Evolutionary conservation across 129 eudicot species (phyloP), one percentile per base, ranked within the genome.

Genomic region (Flaveria ramosissima): DNA sequence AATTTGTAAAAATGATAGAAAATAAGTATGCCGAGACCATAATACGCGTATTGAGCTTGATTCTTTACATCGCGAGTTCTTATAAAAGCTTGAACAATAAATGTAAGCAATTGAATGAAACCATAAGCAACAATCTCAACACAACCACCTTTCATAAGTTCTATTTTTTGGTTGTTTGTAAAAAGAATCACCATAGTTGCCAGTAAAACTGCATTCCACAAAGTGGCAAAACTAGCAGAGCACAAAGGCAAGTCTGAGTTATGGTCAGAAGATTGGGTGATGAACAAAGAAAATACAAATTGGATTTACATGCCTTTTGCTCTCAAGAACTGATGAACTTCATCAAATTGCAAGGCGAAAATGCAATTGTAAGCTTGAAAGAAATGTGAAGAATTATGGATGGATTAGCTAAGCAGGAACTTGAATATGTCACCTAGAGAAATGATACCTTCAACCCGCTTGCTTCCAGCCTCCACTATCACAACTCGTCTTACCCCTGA

Each of bases 391-490:
- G 75, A 72, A 64, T 79, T 26, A 74, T 11, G 68, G 60, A 66
- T 57, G 78, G 74, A 51, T 80, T 85, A 90, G 77, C 93, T 88
- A 36, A 90, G 88, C 86, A 90, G 83, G 78, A 90, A 88, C 74
- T 79, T 74, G 83, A 90, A 88, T 76, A 90, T 84, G 68, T 90
- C 96, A 26, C 89, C 84, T 57, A 90, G 5, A n/a, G 96, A 88
- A 53, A 90, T 86, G 68, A 90, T 83, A 10, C 96, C 96, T 73
- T 90, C 96, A 48, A 90, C 93, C 16, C 93, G 85, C 88, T 88
- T 90, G 90, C 96, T 90, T 45, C 96, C 96, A 46, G 96, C 93
- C 75, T 90, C 96, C 84, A 90, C 96, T 36, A 90, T 81, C 45
- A 90, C 86, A 78, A 90, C 86, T 67, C 96, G 83, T 84, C 96